These are phyloP conservation scores for Scheffersomyces lignosus DNA, from an alignment of 805 yeast species.

Conservation along the genomic window DNA sequence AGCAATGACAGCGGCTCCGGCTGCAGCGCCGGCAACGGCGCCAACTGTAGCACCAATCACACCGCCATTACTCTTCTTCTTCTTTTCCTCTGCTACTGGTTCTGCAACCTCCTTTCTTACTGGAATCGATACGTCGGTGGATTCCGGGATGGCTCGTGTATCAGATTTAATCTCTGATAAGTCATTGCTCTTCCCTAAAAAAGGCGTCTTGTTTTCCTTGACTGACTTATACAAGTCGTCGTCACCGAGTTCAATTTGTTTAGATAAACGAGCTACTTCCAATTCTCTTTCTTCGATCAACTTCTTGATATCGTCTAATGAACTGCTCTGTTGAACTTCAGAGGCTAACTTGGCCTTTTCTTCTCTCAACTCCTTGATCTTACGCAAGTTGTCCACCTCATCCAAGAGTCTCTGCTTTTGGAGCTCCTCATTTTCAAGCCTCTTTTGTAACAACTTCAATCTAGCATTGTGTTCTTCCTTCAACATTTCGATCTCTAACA, in stretches of 20 bases:
- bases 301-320: conserved; percentile 25
- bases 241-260: conserved; percentile 34
- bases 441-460: conserved; percentile 26
- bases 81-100: conserved; percentile 10
- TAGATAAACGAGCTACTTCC: conserved; percentile 31
- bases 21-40: conserved; percentile 29
- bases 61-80: conserved; percentile 10
- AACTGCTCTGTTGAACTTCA: conserved; percentile 18
- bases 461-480: conserved; percentile 35
- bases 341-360: conserved; percentile 34
- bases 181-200: conserved; percentile 34
- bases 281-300: conserved; percentile 33
- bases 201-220: conserved; percentile 14
- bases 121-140: not conserved
- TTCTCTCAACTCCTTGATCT: conserved; percentile 37
- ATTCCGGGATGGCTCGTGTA: conserved; percentile 15
- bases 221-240: conserved; percentile 18
- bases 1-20: conserved; percentile 26
- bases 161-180: conserved; percentile 19
- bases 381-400: conserved; percentile 41
- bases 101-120: conserved; percentile 6
- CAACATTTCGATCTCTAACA: conserved; percentile 33
- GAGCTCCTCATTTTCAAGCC: conserved; percentile 37
- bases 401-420: conserved; percentile 38
- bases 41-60: conserved; percentile 21